Percentiles rank a stretch among this genome's conserved stretches.
Conservation (phyloP, 345 rosid genomes). For the Arabis alpina region DNA sequence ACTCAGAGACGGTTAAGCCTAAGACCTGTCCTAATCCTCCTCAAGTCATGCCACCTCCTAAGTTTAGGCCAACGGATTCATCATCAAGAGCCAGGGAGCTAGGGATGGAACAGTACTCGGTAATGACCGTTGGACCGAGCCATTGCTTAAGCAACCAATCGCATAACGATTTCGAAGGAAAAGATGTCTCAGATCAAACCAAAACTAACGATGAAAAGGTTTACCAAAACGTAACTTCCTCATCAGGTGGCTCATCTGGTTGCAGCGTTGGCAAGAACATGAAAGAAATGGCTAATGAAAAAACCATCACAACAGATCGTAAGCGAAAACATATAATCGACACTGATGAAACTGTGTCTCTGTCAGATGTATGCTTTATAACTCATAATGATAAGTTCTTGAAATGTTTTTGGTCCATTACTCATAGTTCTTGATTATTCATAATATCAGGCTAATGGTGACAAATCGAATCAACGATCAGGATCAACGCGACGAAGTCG, state of each 20-base stretch:
- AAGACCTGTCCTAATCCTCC: slow-evolving; percentile 43
- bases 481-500: slow-evolving; percentile 60
- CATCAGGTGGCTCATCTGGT: slow-evolving; percentile 79
- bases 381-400: slow-evolving; percentile 21
- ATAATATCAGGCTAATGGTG: slow-evolving; percentile 50
- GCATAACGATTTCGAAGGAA: slow-evolving; percentile 36
- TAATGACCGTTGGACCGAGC: slow-evolving; percentile 66
- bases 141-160: slow-evolving; percentile 63
- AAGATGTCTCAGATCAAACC: slow-evolving; percentile 43
- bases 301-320: slow-evolving; percentile 36
- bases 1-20: slow-evolving; percentile 40
- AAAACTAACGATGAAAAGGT: slow-evolving; percentile 48
- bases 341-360: slow-evolving; percentile 62
- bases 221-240: slow-evolving; percentile 53
- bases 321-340: slow-evolving; percentile 60
- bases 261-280: slow-evolving; percentile 53
- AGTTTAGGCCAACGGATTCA: slow-evolving; percentile 45
- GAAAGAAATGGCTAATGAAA: slow-evolving; percentile 49
- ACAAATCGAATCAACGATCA: slow-evolving; percentile 47
- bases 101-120: slow-evolving; percentile 55
- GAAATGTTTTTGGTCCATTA: background rate
- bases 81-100: slow-evolving; percentile 32
- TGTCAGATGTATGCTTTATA: slow-evolving; percentile 55
- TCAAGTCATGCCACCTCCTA: slow-evolving; percentile 57
- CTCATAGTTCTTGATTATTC: slow-evolving; percentile 14